These are phyloP conservation scores for Podospora australis DNA, from an alignment of 495 filamentous ascomycete genomes.

Conservation along the genomic window DNA sequence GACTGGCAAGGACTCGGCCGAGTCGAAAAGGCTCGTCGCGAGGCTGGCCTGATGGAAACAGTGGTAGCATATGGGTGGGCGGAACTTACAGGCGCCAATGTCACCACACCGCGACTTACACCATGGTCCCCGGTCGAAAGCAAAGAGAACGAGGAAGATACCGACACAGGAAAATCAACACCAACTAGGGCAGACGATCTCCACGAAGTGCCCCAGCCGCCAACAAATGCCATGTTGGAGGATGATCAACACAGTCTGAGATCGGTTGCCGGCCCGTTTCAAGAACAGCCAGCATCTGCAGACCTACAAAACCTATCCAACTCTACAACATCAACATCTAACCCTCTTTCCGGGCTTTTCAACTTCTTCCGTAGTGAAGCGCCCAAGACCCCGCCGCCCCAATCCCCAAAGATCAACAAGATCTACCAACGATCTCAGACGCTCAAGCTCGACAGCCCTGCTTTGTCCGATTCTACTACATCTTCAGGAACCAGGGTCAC, in stretches of 20 bases:
- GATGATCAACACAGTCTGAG: conserved; percentile 46
- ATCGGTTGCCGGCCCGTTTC: conserved; percentile 22
- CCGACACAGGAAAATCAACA: conserved; percentile 20
- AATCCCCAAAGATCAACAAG: conserved; percentile 48
- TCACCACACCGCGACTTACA: conserved; percentile 28
- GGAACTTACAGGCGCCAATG: conserved; percentile 76
- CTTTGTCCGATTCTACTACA: conserved; percentile 27
- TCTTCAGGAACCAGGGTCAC: conserved; percentile 36
- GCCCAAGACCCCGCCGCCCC: conserved; percentile 26
- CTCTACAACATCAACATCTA: conserved; percentile 24
- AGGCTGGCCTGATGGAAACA: conserved; percentile 84
- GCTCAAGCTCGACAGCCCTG: conserved; percentile 37
- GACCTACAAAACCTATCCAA: conserved; percentile 20
- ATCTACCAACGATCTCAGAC: conserved; percentile 80
- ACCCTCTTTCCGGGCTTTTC: conserved; percentile 53
- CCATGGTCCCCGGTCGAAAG: conserved; percentile 29
- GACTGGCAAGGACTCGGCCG: conserved; percentile 92
- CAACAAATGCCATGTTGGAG: conserved; percentile 46
- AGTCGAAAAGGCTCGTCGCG: conserved; percentile 89
- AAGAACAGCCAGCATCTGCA: conserved; percentile 7
- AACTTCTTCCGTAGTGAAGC: conserved; percentile 52
- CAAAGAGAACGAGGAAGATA: conserved; percentile 16
- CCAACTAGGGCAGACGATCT: conserved; percentile 18
- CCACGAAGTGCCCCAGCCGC: conserved; percentile 54
- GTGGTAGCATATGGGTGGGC: conserved; percentile 93